phyloP scores from a whole-genome alignment of 768 basidiomycete genomes.

The Rhodotorula babjevae region DNA sequence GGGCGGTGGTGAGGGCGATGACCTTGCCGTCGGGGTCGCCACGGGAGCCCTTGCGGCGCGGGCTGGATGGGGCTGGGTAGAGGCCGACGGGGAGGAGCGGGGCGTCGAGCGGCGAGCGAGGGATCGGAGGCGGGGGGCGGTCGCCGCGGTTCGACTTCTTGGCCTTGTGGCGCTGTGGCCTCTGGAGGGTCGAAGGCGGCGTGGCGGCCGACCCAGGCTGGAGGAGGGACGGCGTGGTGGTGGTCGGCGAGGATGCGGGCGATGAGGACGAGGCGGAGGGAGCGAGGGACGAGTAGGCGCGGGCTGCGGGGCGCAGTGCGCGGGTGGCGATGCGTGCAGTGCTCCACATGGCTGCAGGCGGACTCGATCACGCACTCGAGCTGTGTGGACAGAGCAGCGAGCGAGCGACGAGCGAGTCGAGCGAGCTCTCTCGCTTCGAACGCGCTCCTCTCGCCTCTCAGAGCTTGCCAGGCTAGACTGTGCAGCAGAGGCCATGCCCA shows the following conservation, averaged over 20 bases:
- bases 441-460: too few species aligned
- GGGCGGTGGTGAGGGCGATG: constrained; percentile 38
- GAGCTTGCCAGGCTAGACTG: too few species aligned
- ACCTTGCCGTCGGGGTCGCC: constrained; percentile 24
- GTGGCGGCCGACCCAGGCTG: neutral
- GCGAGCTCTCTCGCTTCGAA: neutral
- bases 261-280: neutral
- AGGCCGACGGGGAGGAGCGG: constrained; percentile 6
- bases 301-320: neutral
- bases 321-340: neutral
- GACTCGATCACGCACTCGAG: too few species aligned
- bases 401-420: too few species aligned
- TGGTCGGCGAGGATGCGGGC: neutral
- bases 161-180: constrained; percentile 31
- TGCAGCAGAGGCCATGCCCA: neutral
- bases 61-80: neutral
- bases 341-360: neutral
- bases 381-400: too few species aligned
- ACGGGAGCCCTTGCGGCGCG: neutral
- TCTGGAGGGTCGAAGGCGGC: neutral
- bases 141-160: constrained; percentile 12
- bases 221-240: neutral
- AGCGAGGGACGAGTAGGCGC: neutral
- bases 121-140: neutral
- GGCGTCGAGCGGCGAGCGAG: constrained; percentile 1